Percentiles rank a stretch among this genome's conserved stretches.
Evolutionary conservation across 768 basidiomycete genomes (phyloP).

Genomic region (Fomitopsis pulvina): DNA sequence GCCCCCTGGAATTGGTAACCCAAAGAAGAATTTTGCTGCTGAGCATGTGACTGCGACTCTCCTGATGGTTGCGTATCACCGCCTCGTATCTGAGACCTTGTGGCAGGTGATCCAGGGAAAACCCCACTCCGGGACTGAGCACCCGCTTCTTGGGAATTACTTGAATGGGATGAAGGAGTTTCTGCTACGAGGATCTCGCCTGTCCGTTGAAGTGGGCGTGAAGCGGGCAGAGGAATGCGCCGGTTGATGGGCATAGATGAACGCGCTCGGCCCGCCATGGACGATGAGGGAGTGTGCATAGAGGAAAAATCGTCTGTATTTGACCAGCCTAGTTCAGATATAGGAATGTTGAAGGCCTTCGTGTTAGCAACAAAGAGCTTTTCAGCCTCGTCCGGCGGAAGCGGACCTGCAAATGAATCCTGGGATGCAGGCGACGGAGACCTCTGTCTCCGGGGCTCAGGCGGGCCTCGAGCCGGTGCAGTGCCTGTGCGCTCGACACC

Average conservation of each 20-base stretch:
- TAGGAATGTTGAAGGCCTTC: conserved; percentile 46
- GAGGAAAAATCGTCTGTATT: conserved; percentile 10
- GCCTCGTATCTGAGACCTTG: background rate
- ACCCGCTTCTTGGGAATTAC: conserved; percentile 27
- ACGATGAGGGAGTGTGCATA: background rate
- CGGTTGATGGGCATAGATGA: background rate
- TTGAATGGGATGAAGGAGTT: conserved; percentile 41
- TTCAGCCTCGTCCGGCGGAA: conserved; percentile 39
- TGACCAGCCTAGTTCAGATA: conserved; percentile 44
- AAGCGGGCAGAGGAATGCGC: background rate
- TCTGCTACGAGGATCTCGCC: conserved; percentile 39
- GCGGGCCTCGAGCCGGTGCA: conserved; percentile 18
- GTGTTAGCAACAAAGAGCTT: conserved; percentile 38
- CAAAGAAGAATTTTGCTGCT: background rate
- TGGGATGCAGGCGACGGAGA: conserved; percentile 40
- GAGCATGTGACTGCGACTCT: conserved; percentile 5
- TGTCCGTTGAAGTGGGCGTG: background rate
- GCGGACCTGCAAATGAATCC: conserved; percentile 56
- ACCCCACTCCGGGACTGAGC: background rate
- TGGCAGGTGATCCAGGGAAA: background rate
- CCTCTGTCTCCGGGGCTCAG: conserved; percentile 20
- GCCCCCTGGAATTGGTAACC: background rate
- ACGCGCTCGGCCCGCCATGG: background rate
- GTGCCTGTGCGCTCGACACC: conserved; percentile 11
- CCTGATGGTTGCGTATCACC: conserved; percentile 8